A percentile compares a stretch with the other conserved stretches of the same genome.
Evolutionary conservation across 2,329 filamentous ascomycete genomes (phyloP).

Genomic region (Stagonosporopsis rhizophila): DNA sequence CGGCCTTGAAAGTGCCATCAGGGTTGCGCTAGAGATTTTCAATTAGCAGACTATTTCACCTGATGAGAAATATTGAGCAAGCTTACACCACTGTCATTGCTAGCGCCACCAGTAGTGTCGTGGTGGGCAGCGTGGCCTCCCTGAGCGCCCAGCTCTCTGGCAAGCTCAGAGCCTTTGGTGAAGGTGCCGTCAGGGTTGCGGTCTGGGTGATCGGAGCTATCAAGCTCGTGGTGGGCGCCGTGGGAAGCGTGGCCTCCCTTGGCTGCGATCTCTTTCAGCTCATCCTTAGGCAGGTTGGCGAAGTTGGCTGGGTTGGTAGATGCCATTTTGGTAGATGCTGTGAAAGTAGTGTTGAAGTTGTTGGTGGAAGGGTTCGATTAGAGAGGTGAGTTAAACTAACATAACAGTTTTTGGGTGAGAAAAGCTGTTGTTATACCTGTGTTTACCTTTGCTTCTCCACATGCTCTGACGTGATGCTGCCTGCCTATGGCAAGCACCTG

Average conservation of each 20-base stretch:
- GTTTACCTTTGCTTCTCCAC: conserved; percentile 11
- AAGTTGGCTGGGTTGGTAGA: conserved; percentile 60
- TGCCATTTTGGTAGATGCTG: conserved; percentile 38
- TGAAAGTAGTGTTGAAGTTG: neutral
- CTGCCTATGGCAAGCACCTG: conserved; percentile 16
- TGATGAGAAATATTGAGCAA: neutral
- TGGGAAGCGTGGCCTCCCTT: conserved; percentile 58
- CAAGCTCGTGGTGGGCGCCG: conserved; percentile 21
- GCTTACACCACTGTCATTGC: conserved; percentile 34
- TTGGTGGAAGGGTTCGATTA: neutral
- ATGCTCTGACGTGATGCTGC: conserved; percentile 30
- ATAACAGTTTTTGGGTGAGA: neutral
- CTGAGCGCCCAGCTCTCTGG: conserved; percentile 47
- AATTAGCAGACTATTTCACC: neutral
- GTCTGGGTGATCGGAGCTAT: conserved; percentile 25
- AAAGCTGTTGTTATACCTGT: conserved; percentile 20
- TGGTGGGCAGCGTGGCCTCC: conserved; percentile 47
- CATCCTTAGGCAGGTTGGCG: conserved; percentile 59
- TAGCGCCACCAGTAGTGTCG: conserved; percentile 10
- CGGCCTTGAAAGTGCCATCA: conserved; percentile 49
- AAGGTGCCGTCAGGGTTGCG: conserved; percentile 52
- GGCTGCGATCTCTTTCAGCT: conserved; percentile 57
- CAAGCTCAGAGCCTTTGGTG: conserved; percentile 47
- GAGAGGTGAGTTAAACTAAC: neutral
- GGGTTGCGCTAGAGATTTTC: conserved; percentile 47